Evolutionary conservation across 2,329 filamentous ascomycete species (phyloP), one percentile per base, ranked within the genome.

Genomic region (Aaosphaeria pasadenensis): DNA sequence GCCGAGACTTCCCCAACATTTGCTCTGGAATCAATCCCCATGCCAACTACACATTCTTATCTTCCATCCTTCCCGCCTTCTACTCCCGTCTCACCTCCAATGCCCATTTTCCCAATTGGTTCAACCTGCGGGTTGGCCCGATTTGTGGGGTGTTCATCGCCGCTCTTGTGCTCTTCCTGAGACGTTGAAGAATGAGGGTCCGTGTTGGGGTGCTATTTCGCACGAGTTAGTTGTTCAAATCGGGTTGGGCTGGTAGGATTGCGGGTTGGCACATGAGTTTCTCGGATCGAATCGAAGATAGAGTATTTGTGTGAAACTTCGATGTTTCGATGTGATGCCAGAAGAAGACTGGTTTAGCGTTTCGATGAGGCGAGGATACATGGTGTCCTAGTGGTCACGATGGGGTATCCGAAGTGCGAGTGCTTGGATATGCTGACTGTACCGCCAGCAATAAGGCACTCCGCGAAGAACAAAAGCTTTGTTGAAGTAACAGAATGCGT

Each of bases 71-170:
- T 36, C 33, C 69, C 67, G 6, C 68, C 67, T 43, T 65, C 54
- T 2, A 70, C 64, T 41, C 59, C 41, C 28, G 51, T 45, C 11
- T 44, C 35, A 6, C 61, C 62, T 1, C 62, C 66, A 44, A 71
- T 68, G 0, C 69, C 68, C 13, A 68, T 72, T 32, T 45, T 63
- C 39, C 65, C 51, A 1, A 50, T 58, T 5, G 65, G 64, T 51
- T 65, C 45, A 13, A 51, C 47, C 50, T 72, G 68, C 6, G 55
- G 44, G 44, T 72, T 68, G 1, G 68, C 68, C 44, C 71, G 69
- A 48, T 71, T 71, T 1, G 68, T 67, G 1, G 69, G 69, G 45
- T 71, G 66, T 17, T 71, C 62, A 35, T 64, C 60, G 2, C 64
- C 65, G 7, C 32, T 57, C 49, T 59, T 59, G 28, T 58, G 44